Evolutionary conservation across 2,329 filamentous ascomycete species (phyloP), one percentile per base, ranked within the genome.

Genomic region (Clonostachys solani): DNA sequence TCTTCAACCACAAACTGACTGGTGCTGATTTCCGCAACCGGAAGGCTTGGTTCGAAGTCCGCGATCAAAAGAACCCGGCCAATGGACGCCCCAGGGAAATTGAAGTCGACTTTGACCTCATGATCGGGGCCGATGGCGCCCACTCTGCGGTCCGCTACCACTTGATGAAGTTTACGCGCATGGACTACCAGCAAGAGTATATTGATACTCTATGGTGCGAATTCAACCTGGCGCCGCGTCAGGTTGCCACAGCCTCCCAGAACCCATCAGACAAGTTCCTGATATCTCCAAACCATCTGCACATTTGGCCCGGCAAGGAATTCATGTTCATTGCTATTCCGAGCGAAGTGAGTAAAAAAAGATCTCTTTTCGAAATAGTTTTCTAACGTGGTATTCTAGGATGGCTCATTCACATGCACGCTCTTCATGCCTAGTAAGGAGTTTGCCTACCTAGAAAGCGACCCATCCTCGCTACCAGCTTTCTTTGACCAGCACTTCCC

Each of bases 321-420:
- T 92, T 94, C 59, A 97, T 99, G 95, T 99, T 99, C 69, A 99
- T 99, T 60, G 95, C 94, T 16, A 92, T 99, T 40, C 92, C 94
- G 0, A 85, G 80, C 54, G 71, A 78, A 48, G 80, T 83, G 62
- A 55, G 75, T 57, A 9, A 15, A 9, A 1, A 4, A 4, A n/a
- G 1, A 2, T 6, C 16, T 43, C 42, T 34, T 10, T 38, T 42
- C 33, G 17, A 23, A 7, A 16, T 19, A 15, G 43, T 5, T 38
- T 45, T 5, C 51, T 59, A 43, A 56, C 48, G 29, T 8, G 19
- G 47, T 51, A 13, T n/a, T 12, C 8, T 64, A 89, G 66, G 91
- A 97, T 62, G 91, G 89, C 48, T 88, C 89, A 3, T 99, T 99
- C 63, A 96, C 92, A 0, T 95, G 91, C 65, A 99, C 95, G 0